phyloP scores from a whole-genome alignment of 345 rosid species.

The Salix arbutifolia region DNA sequence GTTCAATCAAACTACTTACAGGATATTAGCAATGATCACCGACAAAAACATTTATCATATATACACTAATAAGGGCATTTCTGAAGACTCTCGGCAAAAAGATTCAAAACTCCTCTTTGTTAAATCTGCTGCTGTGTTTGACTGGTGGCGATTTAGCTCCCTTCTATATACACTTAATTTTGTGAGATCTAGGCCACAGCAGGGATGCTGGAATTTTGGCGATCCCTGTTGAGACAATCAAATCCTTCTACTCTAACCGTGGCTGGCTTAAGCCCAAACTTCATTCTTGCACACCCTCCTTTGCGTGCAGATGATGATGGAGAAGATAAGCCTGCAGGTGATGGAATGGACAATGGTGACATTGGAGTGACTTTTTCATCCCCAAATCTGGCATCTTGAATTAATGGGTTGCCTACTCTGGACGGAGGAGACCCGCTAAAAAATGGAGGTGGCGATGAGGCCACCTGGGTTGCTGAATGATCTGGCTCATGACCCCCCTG shows the following conservation, averaged over 20 bases:
- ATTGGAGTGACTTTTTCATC: slow-evolving; percentile 47
- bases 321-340: slow-evolving; percentile 51
- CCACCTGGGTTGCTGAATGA: slow-evolving; percentile 37
- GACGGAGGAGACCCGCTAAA: slow-evolving; percentile 86
- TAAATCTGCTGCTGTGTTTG: slow-evolving; percentile 30
- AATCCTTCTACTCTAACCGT: slow-evolving; percentile 99
- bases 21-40: slow-evolving; percentile 30
- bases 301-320: slow-evolving; percentile 60
- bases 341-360: slow-evolving; percentile 41
- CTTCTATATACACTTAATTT: slow-evolving; percentile 61
- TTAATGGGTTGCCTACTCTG: slow-evolving; percentile 77
- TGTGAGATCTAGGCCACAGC: slow-evolving; percentile 77
- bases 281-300: slow-evolving; percentile 67
- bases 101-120: slow-evolving; percentile 34
- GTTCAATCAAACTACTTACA: slow-evolving; percentile 43
- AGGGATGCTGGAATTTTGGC: slow-evolving; percentile 91
- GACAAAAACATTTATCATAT: slow-evolving; percentile 20
- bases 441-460: slow-evolving; percentile 71
- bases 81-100: slow-evolving; percentile 27
- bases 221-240: slow-evolving; percentile 94
- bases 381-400: slow-evolving; percentile 74
- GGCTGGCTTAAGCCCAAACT: slow-evolving; percentile 75
- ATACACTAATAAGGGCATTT: slow-evolving; percentile 28
- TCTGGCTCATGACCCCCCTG: slow-evolving; percentile 67
- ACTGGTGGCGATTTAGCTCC: slow-evolving; percentile 33